Percentiles rank a stretch among this genome's conserved stretches.
phyloP scores from a whole-genome alignment of 306 rosid species.

The Quercus wislizeni region DNA sequence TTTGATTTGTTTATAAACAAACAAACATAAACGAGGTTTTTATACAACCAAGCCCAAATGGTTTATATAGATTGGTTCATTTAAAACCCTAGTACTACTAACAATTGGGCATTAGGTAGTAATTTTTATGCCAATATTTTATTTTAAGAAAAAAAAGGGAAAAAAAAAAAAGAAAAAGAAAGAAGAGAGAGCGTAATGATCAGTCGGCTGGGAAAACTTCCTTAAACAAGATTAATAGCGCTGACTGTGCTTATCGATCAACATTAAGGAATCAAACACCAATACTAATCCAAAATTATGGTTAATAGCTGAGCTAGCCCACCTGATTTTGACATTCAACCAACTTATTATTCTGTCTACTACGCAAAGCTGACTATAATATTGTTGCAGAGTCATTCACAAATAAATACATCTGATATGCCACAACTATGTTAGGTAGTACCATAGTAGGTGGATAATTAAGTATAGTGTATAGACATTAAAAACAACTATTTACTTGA shows the following conservation, averaged over 20 bases:
- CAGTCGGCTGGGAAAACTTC: background rate
- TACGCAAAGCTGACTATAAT: background rate
- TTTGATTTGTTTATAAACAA: no score
- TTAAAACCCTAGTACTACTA: no score
- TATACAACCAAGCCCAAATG: no score
- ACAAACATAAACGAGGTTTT: no score
- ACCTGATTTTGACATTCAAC: slow-evolving; percentile 23
- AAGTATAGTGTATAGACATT: background rate
- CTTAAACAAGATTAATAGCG: background rate
- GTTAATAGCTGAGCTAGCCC: background rate
- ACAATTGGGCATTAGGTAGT: background rate
- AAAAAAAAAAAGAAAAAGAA: background rate
- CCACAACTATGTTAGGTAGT: background rate
- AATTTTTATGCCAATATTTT: background rate
- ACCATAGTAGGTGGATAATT: background rate
- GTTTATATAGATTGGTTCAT: no score
- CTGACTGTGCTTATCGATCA: background rate
- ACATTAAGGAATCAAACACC: background rate
- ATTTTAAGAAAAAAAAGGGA: no score
- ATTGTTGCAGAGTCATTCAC: background rate
- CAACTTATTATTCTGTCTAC: slow-evolving; percentile 10
- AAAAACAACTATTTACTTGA: background rate
- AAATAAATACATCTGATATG: background rate
- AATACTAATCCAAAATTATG: slow-evolving; percentile 14
- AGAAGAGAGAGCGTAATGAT: background rate